Conservation (phyloP, 2,329 filamentous ascomycete species). For the Ophiosphaerella narmari region DNA sequence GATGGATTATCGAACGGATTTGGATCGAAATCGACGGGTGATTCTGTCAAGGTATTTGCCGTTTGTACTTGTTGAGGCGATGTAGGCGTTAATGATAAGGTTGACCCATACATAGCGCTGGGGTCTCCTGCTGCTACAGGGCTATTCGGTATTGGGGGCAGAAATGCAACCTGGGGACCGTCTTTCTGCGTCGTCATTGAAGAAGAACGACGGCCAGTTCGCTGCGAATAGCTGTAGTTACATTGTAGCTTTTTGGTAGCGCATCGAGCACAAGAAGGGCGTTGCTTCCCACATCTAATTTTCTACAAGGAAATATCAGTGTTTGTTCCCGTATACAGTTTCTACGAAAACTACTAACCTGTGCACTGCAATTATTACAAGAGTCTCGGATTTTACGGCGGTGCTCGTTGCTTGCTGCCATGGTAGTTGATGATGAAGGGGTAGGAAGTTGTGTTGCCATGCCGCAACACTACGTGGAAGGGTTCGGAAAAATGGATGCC, state of each 20-base stretch:
- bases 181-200: not conserved
- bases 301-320: not conserved
- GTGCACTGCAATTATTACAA: conserved; percentile 2
- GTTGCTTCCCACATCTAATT: conserved; percentile 1
- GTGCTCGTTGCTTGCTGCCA: not conserved
- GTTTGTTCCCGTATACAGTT: not conserved
- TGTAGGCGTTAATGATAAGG: not conserved
- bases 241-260: not conserved
- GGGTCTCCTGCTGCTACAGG: not conserved
- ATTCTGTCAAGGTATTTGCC: not conserved
- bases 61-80: not conserved
- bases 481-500: not conserved
- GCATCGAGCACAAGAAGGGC: conserved; percentile 1
- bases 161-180: not conserved
- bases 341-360: not conserved
- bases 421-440: not conserved
- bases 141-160: not conserved
- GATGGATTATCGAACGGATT: not conserved
- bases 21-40: not conserved
- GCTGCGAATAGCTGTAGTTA: conserved; percentile 1
- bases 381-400: conserved; percentile 1
- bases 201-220: conserved; percentile 1
- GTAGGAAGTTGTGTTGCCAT: not conserved
- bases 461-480: not conserved
- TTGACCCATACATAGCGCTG: not conserved